Conservation (phyloP, 2,329 filamentous ascomycete species). For the Paracamarosporium sp. region DNA sequence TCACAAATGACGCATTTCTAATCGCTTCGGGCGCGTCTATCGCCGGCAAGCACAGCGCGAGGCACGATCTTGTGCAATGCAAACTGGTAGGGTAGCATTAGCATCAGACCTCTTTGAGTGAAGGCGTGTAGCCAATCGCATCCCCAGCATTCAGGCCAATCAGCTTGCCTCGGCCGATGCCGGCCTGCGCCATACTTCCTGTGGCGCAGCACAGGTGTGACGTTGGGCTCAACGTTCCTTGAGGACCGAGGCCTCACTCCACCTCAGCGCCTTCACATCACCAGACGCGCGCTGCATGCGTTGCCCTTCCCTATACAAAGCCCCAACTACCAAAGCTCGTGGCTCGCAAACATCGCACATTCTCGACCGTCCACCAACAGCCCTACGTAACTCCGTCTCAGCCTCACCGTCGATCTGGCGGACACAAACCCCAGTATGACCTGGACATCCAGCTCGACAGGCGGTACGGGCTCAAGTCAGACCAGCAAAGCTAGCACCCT, state of each 20-base stretch:
- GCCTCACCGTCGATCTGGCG: conserved; percentile 30
- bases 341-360: conserved; percentile 25
- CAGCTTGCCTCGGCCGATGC: conserved; percentile 5
- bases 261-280: conserved; percentile 30
- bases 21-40: not conserved
- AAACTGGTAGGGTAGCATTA: not conserved
- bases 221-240: conserved; percentile 10
- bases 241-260: conserved; percentile 18
- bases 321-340: conserved; percentile 25
- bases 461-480: conserved; percentile 41
- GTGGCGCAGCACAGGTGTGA: conserved; percentile 26
- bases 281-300: conserved; percentile 29
- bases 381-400: conserved; percentile 32
- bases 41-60: not conserved
- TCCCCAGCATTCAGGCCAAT: not conserved
- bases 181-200: not conserved
- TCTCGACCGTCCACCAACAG: conserved; percentile 18
- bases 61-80: not conserved
- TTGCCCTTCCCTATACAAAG: conserved; percentile 36
- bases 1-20: not conserved
- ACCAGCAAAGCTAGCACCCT: conserved; percentile 49
- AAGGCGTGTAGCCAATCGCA: conserved; percentile 4
- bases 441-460: conserved; percentile 54
- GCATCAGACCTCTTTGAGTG: not conserved
- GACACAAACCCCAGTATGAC: conserved; percentile 36